Base-by-base conservation (phyloP, 805 yeast genomes). In the Ogataea zsoltii region DNA sequence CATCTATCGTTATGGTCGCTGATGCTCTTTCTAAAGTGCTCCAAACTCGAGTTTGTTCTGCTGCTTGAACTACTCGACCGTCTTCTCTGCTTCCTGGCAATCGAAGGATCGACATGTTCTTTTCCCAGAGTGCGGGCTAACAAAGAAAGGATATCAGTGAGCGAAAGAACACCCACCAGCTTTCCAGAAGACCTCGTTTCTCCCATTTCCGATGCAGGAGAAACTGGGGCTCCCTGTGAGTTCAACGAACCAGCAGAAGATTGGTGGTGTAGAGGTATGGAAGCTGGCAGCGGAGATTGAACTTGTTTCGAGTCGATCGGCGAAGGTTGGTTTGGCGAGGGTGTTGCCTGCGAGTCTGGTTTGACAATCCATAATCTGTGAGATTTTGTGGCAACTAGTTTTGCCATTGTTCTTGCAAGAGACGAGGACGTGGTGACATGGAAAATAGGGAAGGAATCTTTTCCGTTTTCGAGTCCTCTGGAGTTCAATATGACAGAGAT, bases 371-470 rank as follows among this genome's bases (percentile, higher is more conserved):
- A 86, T 45, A 87, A 69, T 63, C 99, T 77, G 68, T 92, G 99
- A 2, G 96, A 80, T 65, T 85, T 84, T 1, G 99, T 92, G 5
- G 99, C 98, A 12, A 92, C 98, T 55, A 92, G 72, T 65, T 94
- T 92, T 28, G 98, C 98, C 60, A 94, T 77, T 7, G 95, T 89
- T 64, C 96, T 79, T 28, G 89, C 96, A 41, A 94, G 74, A 0
- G 94, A 83, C 9, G 95, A 81, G 33, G 77, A 76, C 49, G 81
- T 79, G 51, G 88, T 84, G 19, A 92, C 97, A 64, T 92, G 96
- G 76, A 92, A 92, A 33, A 94, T 92, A 14, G 99, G 99, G 74
- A 85, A 92, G 33, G 95, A 89, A 70, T 92, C 99, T 66, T 91
- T 90, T 42, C 97, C 97, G 61, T 90, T 91, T 59, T 85, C 95